Percentiles rank a stretch among this genome's conserved stretches.
These are phyloP conservation scores for Sungouiozyma ichnusensis DNA, from an alignment of 805 yeast species.

Conservation along the genomic window DNA sequence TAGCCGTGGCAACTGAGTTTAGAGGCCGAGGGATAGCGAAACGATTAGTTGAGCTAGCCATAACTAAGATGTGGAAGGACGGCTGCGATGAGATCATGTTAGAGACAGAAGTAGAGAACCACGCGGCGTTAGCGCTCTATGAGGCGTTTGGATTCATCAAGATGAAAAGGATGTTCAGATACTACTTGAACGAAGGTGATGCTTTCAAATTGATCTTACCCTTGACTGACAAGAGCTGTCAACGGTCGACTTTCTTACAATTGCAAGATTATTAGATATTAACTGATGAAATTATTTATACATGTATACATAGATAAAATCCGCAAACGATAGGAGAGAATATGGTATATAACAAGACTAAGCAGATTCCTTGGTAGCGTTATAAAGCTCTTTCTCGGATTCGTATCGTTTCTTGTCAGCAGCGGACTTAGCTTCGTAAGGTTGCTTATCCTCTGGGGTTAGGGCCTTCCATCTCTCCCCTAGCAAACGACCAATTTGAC, in stretches of 20 bases:
- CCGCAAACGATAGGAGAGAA: conserved; percentile 1
- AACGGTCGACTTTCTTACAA: conserved; percentile 43
- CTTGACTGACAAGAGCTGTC: conserved; percentile 46
- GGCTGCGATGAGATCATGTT: conserved; percentile 83
- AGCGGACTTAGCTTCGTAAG: conserved; percentile 86
- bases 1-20: conserved; percentile 64
- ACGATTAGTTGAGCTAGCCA: conserved; percentile 48
- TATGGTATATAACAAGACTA: conserved; percentile 30
- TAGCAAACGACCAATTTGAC: conserved; percentile 84
- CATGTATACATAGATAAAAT: neutral
- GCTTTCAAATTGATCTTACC: conserved; percentile 85
- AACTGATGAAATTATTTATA: neutral
- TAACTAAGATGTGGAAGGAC: conserved; percentile 52
- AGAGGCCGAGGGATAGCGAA: conserved; percentile 81
- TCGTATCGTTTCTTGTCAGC: conserved; percentile 96
- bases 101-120: conserved; percentile 82
- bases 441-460: conserved; percentile 67
- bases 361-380: conserved; percentile 37
- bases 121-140: conserved; percentile 57
- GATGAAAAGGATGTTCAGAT: conserved; percentile 67
- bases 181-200: conserved; percentile 86
- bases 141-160: conserved; percentile 69
- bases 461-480: conserved; percentile 96
- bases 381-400: conserved; percentile 81
- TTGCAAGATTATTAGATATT: neutral